Evolutionary conservation across 352 stramenopile genomes (phyloP).

Genomic region (Phytopythium litorale): DNA sequence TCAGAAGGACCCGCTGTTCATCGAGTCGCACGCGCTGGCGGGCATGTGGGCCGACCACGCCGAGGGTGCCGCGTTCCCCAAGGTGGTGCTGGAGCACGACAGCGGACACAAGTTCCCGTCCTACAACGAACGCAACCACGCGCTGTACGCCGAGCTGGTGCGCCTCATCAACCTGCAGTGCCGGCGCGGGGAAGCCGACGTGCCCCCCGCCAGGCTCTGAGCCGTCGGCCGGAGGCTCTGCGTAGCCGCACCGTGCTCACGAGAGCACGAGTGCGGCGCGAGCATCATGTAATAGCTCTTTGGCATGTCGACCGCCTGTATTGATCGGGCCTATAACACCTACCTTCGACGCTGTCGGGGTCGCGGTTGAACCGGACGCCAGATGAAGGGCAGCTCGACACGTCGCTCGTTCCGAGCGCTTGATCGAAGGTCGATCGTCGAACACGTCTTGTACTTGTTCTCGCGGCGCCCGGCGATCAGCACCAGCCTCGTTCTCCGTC

Average conservation of each 20-base stretch:
- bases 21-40: slow-evolving; percentile 27
- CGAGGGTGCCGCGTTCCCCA: slow-evolving; percentile 25
- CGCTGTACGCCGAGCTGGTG: slow-evolving; percentile 38
- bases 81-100: slow-evolving; percentile 36
- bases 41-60: slow-evolving; percentile 35
- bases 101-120: slow-evolving; percentile 68
- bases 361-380: too few species aligned
- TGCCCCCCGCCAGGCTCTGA: not conserved
- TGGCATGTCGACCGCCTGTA: too few species aligned
- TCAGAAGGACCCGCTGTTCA: slow-evolving; percentile 41
- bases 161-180: slow-evolving; percentile 30
- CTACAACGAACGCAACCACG: slow-evolving; percentile 27
- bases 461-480: too few species aligned
- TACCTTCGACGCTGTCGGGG: too few species aligned
- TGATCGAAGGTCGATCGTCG: too few species aligned
- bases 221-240: not conserved
- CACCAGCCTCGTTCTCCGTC: too few species aligned
- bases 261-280: too few species aligned
- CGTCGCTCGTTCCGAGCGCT: too few species aligned
- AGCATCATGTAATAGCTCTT: too few species aligned
- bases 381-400: too few species aligned
- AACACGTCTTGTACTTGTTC: too few species aligned
- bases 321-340: too few species aligned
- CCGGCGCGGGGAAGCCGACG: not conserved
- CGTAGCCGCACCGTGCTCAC: not conserved